These are phyloP conservation scores for Protea cynaroides DNA, from an alignment of 164 flowering plant genomes.

Conservation along the genomic window DNA sequence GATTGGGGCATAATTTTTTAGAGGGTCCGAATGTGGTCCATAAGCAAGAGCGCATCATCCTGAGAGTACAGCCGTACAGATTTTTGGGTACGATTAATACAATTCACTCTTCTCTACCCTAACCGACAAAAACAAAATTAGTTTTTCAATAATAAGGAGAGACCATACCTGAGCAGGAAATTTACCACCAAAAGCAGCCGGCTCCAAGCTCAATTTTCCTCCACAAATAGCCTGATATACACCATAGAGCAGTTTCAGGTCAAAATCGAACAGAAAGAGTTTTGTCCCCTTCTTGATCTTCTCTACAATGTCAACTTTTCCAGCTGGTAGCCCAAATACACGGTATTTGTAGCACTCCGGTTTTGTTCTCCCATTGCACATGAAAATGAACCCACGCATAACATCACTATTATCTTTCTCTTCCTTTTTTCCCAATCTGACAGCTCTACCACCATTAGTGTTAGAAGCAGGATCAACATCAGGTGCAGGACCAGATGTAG, in stretches of 20 bases:
- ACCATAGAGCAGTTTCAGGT: constrained; percentile 35
- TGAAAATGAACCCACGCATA: constrained; percentile 28
- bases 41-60: no score
- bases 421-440: not conserved
- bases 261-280: constrained; percentile 30
- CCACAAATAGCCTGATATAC: constrained; percentile 23
- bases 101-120: no score
- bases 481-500: not conserved
- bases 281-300: constrained; percentile 24
- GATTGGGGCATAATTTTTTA: no score
- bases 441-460: not conserved
- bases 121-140: not conserved
- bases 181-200: constrained; percentile 31
- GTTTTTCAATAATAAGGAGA: not conserved
- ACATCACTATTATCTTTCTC: not conserved
- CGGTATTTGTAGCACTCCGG: constrained; percentile 32
- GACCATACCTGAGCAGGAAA: constrained; percentile 33
- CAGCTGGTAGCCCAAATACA: constrained; percentile 36
- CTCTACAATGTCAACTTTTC: constrained; percentile 22
- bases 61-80: no score
- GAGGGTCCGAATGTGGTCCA: no score
- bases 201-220: constrained; percentile 21
- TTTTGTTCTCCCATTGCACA: constrained; percentile 36
- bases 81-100: no score
- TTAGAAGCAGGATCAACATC: not conserved